phyloP scores from a whole-genome alignment of 148 eudicot genomes.

The Cornus controversa region DNA sequence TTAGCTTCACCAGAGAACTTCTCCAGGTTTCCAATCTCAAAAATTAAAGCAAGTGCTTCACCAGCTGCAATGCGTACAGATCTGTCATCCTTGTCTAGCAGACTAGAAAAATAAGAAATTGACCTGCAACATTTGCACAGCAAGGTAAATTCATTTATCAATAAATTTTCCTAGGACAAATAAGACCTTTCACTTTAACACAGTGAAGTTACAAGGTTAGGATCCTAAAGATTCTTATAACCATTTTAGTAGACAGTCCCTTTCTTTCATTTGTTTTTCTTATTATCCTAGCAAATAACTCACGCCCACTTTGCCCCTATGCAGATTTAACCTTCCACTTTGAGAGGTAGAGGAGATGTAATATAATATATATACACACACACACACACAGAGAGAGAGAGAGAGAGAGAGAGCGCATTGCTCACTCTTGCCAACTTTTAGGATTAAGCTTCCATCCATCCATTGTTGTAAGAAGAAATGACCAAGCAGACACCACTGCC shows the following conservation, averaged over 20 bases:
- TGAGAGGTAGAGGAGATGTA: no score
- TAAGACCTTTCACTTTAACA: neutral
- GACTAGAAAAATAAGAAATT: constrained; percentile 57
- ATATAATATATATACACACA: no score
- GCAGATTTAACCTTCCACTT: no score
- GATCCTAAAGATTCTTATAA: neutral
- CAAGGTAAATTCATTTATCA: neutral
- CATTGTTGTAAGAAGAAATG: constrained; percentile 79
- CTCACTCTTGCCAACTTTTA: constrained; percentile 84
- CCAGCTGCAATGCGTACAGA: constrained; percentile 87
- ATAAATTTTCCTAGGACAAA: neutral
- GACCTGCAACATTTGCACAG: constrained; percentile 45
- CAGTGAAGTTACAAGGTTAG: neutral
- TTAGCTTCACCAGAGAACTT: constrained; percentile 46
- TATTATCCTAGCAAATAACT: no score
- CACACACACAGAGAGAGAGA: neutral
- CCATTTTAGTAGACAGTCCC: no score
- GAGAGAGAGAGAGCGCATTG: neutral
- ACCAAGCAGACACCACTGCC: constrained; percentile 84
- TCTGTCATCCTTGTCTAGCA: constrained; percentile 85
- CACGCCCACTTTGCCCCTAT: no score
- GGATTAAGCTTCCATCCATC: constrained; percentile 50
- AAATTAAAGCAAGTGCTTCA: constrained; percentile 83
- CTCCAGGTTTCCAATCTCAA: constrained; percentile 68
- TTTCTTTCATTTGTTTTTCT: no score